Percentiles rank a stretch among this genome's conserved stretches.
phyloP scores from a whole-genome alignment of 331 rosid genomes.

The Phaseolus coccineus region DNA sequence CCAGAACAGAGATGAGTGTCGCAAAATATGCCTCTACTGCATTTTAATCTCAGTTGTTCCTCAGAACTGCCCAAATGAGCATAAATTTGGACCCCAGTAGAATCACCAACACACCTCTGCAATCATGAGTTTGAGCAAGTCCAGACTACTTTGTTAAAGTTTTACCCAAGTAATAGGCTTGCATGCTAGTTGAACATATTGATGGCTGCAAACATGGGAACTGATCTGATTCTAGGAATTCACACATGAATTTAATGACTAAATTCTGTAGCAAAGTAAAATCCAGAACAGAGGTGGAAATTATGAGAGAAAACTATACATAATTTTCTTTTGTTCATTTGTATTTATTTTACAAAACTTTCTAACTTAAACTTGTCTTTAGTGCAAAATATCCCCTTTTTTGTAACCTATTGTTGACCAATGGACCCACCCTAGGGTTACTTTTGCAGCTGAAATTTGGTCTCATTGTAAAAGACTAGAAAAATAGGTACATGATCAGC shows the following conservation, averaged over 20 bases:
- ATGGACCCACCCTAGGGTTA: background rate
- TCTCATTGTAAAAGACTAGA: background rate
- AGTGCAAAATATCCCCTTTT: background rate
- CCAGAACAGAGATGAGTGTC: too few species aligned
- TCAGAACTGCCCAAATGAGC: too few species aligned
- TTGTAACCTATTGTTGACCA: constrained; percentile 23
- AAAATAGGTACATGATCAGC: background rate
- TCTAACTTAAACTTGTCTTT: constrained; percentile 41
- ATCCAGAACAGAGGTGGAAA: constrained; percentile 5
- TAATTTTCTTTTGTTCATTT: background rate
- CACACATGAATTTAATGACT: background rate
- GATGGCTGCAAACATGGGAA: background rate
- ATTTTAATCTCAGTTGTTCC: too few species aligned
- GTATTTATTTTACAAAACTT: background rate
- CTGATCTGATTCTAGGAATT: constrained; percentile 19
- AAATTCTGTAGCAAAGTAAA: constrained; percentile 3
- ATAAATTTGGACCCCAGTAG: too few species aligned
- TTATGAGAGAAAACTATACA: constrained; percentile 50
- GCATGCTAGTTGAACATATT: constrained; percentile 45
- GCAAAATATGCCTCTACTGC: too few species aligned
- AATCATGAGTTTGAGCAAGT: too few species aligned
- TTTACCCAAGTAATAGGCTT: too few species aligned
- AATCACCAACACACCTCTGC: too few species aligned
- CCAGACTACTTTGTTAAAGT: too few species aligned
- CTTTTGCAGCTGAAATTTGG: background rate